Evolutionary conservation across 768 basidiomycete species (phyloP), one percentile per base, ranked within the genome.

Genomic region (Leccinum barrowsii): DNA sequence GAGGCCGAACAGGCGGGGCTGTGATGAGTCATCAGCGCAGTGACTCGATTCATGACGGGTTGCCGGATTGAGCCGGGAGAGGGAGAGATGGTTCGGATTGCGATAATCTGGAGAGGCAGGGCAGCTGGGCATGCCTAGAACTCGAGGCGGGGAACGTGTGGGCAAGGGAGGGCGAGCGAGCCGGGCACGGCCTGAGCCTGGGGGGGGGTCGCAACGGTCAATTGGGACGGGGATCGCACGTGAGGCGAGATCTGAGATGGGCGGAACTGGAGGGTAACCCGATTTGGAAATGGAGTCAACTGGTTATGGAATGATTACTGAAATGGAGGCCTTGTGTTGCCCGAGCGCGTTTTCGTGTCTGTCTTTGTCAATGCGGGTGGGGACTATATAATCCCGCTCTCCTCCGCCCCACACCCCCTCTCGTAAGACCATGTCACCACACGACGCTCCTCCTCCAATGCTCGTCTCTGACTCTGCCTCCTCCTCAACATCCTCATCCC

Each of bases 81-180:
- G 8, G 24, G 11, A 34, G 24, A 51, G 50, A 19, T 26, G 61
- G 42, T 52, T 66, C 62, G 63, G 69, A 68, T 68, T 66, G 69
- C 64, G 69, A 70, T 70, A 71, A 70, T 70, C 68, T 62, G 58
- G 37, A 28, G 37, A 17, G 52, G 13, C 53, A 28, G 22, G 55
- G 63, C 53, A 40, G 3, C 17, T 15, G 48, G 59, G 51, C 72
- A 71, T 63, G 68, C 70, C 51, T 61, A 15, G 51, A 54, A 64
- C 65, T 67, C 63, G 70, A 73, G 72, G 70, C 54, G 61, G 54
- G 63, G 65, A 73, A 72, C 70, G 70, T 71, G 70, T 63, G 48
- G 54, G 35, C 34, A 34, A 44, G 52, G 50, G 50, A 50, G 55
- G 54, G 53, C 32, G 47, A 42, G 22, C 65, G 47, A 42, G 22